phyloP scores from a whole-genome alignment of 1,284 basidiomycete genomes.

The Trametes versicolor region DNA sequence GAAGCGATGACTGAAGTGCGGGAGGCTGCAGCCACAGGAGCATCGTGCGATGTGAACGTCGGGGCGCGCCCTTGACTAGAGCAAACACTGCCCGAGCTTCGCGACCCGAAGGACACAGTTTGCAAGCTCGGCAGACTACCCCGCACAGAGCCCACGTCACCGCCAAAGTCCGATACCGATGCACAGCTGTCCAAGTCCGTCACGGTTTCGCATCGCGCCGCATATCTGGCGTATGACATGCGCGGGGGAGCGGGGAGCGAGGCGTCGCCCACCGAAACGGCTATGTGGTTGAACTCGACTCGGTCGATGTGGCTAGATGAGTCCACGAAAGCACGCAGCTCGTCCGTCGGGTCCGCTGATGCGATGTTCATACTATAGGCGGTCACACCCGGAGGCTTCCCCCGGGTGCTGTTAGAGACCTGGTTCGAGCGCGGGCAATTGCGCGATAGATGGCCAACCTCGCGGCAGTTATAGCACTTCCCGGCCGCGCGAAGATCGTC shows the following conservation, averaged over 20 bases:
- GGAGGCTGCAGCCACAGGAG: too few species aligned
- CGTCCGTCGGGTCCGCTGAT: neutral
- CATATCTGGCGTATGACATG: neutral
- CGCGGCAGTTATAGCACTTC: slow-evolving; percentile 33
- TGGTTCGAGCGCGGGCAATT: slow-evolving; percentile 25
- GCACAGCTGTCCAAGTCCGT: too few species aligned
- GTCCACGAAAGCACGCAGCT: slow-evolving; percentile 14
- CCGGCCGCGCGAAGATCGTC: slow-evolving; percentile 25
- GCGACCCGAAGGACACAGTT: too few species aligned
- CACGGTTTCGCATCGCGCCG: neutral
- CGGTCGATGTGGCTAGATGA: slow-evolving; percentile 3
- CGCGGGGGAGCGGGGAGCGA: neutral
- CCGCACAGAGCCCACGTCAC: too few species aligned
- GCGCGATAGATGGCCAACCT: slow-evolving; percentile 27
- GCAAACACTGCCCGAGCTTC: too few species aligned
- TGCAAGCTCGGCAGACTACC: too few species aligned
- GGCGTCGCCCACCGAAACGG: neutral
- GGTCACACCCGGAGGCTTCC: slow-evolving; percentile 40
- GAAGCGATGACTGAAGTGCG: too few species aligned
- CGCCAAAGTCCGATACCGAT: too few species aligned
- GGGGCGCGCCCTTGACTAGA: too few species aligned
- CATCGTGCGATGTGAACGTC: too few species aligned
- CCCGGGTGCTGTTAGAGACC: neutral
- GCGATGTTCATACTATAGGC: slow-evolving; percentile 28
- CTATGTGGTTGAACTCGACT: slow-evolving; percentile 2